These are phyloP conservation scores for Chrysopogon serrulatus DNA, from an alignment of 176 grass and related monocot species.

Conservation along the genomic window DNA sequence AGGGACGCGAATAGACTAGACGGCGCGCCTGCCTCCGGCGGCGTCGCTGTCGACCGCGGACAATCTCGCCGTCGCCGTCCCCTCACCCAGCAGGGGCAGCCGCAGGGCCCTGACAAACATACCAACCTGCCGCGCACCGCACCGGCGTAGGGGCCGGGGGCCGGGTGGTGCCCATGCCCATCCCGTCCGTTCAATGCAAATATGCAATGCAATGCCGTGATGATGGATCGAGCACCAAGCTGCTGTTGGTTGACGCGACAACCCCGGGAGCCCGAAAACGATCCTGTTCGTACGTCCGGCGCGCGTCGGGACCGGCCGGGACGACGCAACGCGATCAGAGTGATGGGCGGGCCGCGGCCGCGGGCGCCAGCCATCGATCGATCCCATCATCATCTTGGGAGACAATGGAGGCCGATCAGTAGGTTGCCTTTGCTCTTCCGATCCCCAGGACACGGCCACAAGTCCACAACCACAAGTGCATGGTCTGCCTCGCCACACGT, in stretches of 20 bases:
- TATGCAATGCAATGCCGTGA: not conserved
- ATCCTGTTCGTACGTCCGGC: slow-evolving; percentile 6
- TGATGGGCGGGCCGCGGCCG: too few relatives aligned
- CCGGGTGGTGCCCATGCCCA: not conserved
- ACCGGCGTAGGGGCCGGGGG: not conserved
- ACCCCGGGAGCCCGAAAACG: not conserved
- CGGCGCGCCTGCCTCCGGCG: slow-evolving; percentile 25
- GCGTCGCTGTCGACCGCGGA: not conserved
- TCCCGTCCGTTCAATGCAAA: not conserved
- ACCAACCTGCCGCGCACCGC: not conserved
- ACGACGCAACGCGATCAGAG: not conserved
- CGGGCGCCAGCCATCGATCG: not conserved
- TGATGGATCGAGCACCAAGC: not conserved
- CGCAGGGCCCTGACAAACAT: not conserved
- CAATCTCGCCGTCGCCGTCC: not conserved
- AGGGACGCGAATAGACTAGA: slow-evolving; percentile 6
- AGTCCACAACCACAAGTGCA: too few relatives aligned
- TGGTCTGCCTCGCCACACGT: slow-evolving; percentile 2
- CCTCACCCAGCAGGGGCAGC: not conserved
- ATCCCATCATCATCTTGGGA: not conserved
- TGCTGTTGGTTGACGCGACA: slow-evolving; percentile 36
- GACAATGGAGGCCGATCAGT: not conserved
- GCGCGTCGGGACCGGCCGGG: not conserved
- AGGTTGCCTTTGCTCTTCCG: not conserved
- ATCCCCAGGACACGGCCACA: not conserved